Evolutionary conservation across 495 filamentous ascomycete species (phyloP).

Genomic region (Neurospora terricola): DNA sequence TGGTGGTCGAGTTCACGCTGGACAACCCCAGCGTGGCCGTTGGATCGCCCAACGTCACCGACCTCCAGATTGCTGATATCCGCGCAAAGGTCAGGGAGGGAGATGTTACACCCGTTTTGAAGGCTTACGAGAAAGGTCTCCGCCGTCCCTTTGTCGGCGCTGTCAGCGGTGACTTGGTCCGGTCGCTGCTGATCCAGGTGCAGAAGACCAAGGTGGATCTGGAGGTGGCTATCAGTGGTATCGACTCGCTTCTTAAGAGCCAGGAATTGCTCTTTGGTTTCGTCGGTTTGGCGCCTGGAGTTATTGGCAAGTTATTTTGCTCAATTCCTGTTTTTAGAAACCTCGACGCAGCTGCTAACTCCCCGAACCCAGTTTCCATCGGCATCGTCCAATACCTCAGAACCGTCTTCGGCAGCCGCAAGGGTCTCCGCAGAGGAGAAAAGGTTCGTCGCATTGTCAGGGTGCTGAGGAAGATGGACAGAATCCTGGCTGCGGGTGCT

Average conservation of each 20-base stretch:
- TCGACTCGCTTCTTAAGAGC: slow-evolving; percentile 84
- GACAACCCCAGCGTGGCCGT: slow-evolving; percentile 54
- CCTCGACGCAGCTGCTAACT: slow-evolving; percentile 6
- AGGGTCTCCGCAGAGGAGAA: slow-evolving; percentile 48
- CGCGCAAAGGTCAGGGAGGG: slow-evolving; percentile 73
- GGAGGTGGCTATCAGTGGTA: slow-evolving; percentile 89
- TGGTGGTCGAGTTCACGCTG: slow-evolving; percentile 91
- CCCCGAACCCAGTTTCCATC: slow-evolving; percentile 48
- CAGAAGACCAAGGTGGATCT: slow-evolving; percentile 99
- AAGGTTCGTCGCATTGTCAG: slow-evolving; percentile 57
- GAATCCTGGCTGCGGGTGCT: slow-evolving; percentile 61
- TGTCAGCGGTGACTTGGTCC: slow-evolving; percentile 73
- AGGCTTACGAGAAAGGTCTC: slow-evolving; percentile 82
- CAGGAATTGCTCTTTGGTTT: slow-evolving; percentile 98
- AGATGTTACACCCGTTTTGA: slow-evolving; percentile 83
- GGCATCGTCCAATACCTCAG: slow-evolving; percentile 63
- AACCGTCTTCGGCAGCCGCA: slow-evolving; percentile 54
- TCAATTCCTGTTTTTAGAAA: background rate
- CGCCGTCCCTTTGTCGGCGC: slow-evolving; percentile 69
- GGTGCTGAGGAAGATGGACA: slow-evolving; percentile 74
- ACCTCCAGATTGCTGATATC: slow-evolving; percentile 58
- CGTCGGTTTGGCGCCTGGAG: slow-evolving; percentile 80
- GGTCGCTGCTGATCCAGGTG: slow-evolving; percentile 87
- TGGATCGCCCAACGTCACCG: slow-evolving; percentile 33
- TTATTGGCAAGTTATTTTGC: slow-evolving; percentile 40